Percentiles rank a stretch among this genome's conserved stretches.
Conservation (phyloP, 345 rosid species). For the Gossypium longicalyx region DNA sequence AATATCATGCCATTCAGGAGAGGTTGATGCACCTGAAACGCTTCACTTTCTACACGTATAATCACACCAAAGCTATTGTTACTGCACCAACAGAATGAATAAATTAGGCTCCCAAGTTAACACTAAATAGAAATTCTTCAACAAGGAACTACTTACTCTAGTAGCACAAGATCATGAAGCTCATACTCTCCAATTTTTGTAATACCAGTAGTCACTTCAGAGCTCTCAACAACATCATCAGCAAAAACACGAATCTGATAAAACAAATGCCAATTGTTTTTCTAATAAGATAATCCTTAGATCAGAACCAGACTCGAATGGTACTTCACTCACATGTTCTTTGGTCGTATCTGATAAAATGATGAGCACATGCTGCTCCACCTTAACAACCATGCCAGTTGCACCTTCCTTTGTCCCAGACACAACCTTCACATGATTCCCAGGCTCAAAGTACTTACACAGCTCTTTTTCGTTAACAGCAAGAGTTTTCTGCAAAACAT, state of each 20-base stretch:
- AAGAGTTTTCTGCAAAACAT: slow-evolving; percentile 64
- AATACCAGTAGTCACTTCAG: slow-evolving; percentile 92
- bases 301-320: not conserved
- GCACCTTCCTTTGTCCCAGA: slow-evolving; percentile 93
- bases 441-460: slow-evolving; percentile 94
- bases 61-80: slow-evolving; percentile 85
- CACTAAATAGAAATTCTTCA: not conserved
- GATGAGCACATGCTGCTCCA: slow-evolving; percentile 90
- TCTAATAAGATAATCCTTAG: slow-evolving; percentile 1
- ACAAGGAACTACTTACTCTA: slow-evolving; percentile 66
- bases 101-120: slow-evolving; percentile 12
- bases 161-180: slow-evolving; percentile 89
- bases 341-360: slow-evolving; percentile 88
- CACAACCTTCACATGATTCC: slow-evolving; percentile 95
- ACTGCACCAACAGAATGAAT: slow-evolving; percentile 42
- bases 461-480: slow-evolving; percentile 85
- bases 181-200: slow-evolving; percentile 90
- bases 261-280: slow-evolving; percentile 15
- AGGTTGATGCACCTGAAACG: slow-evolving; percentile 61
- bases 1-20: not conserved
- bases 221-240: slow-evolving; percentile 95
- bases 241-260: slow-evolving; percentile 84
- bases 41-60: slow-evolving; percentile 95
- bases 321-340: slow-evolving; percentile 65
- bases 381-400: slow-evolving; percentile 97